Base-by-base conservation (phyloP, 179 eudicot genomes). In the Pouteria campechiana region DNA sequence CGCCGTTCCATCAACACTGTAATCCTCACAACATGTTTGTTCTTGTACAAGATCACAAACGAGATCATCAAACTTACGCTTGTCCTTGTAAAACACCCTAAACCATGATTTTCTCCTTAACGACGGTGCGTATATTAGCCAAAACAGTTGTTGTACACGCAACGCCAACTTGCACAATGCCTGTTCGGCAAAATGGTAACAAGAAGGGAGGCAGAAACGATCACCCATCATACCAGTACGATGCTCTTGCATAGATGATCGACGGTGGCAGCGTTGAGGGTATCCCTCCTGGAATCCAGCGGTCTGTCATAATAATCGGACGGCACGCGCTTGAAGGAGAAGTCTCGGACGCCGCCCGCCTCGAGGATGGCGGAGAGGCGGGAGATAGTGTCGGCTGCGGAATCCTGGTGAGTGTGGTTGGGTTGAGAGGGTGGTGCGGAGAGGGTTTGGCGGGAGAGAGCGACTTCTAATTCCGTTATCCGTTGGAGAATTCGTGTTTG, bases 181-280 rank as follows among this genome's bases (percentile, higher is more conserved):
- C n/a, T n/a, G n/a, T n/a, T n/a, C n/a, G n/a, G n/a, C n/a, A n/a
- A n/a, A n/a, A n/a, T n/a, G n/a, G n/a, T n/a, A n/a, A n/a, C n/a
- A n/a, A n/a, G n/a, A n/a, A n/a, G n/a, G n/a, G n/a, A n/a, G n/a
- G n/a, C n/a, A n/a, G n/a, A n/a, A n/a, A n/a, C n/a, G n/a, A n/a
- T n/a, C n/a, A n/a, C n/a, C n/a, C n/a, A n/a, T n/a, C n/a, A n/a
- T 65, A 90, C 93, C 93, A 85, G 50, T 34, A 85, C 99, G 49
- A 92, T 83, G 74, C 88, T 82, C 48, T 92, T 87, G 73, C 99
- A 92, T 60, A 92, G 94, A 54, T 92, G 96, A 46, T 82, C 58
- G 49, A 87, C 37, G 16, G 96, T 86, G 17, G 83, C 57, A 24
- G 96, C 99, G 2, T 56, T 82, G 27, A 92, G 69, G 35, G 61